Evolutionary conservation across 1,139 yeast genomes (phyloP).

Genomic region (Kluyveromyces sp.): DNA sequence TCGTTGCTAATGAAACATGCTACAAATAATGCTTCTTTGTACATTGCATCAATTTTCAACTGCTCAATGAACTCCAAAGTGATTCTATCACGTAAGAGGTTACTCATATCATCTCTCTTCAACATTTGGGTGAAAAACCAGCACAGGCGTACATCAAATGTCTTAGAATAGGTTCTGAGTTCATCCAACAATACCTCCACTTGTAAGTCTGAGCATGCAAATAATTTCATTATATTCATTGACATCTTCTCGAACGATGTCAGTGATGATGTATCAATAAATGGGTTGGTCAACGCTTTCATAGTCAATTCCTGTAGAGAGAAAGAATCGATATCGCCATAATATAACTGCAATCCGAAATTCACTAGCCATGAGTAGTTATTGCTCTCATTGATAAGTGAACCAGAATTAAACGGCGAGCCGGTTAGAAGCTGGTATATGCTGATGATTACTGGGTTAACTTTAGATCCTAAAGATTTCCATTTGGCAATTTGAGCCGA

Average conservation of each 20-base stretch:
- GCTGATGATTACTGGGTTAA: slow-evolving; percentile 38
- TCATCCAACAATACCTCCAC: slow-evolving; percentile 2
- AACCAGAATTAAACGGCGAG: slow-evolving; percentile 30
- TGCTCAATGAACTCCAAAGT: slow-evolving; percentile 47
- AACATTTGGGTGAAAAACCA: slow-evolving; percentile 53
- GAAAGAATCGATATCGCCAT: slow-evolving; percentile 41
- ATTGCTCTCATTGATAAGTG: slow-evolving; percentile 31
- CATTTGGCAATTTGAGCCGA: slow-evolving; percentile 57
- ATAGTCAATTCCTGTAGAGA: slow-evolving; percentile 34
- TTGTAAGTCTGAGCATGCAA: slow-evolving; percentile 23
- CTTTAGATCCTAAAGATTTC: slow-evolving; percentile 32
- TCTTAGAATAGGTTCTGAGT: not conserved
- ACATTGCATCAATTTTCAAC: slow-evolving; percentile 40
- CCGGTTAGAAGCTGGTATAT: slow-evolving; percentile 65
- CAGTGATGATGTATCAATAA: slow-evolving; percentile 8
- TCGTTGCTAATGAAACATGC: slow-evolving; percentile 46
- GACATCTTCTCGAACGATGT: slow-evolving; percentile 21
- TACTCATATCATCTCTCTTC: slow-evolving; percentile 30
- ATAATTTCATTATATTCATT: slow-evolving; percentile 37
- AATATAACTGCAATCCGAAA: slow-evolving; percentile 52
- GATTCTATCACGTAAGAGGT: slow-evolving; percentile 31
- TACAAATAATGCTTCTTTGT: slow-evolving; percentile 57
- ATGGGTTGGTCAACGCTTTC: slow-evolving; percentile 21
- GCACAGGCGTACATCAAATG: slow-evolving; percentile 35
- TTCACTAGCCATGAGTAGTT: slow-evolving; percentile 62